Conservation (phyloP, 352 stramenopile species). For the Chrysophaeum taylorii region DNA sequence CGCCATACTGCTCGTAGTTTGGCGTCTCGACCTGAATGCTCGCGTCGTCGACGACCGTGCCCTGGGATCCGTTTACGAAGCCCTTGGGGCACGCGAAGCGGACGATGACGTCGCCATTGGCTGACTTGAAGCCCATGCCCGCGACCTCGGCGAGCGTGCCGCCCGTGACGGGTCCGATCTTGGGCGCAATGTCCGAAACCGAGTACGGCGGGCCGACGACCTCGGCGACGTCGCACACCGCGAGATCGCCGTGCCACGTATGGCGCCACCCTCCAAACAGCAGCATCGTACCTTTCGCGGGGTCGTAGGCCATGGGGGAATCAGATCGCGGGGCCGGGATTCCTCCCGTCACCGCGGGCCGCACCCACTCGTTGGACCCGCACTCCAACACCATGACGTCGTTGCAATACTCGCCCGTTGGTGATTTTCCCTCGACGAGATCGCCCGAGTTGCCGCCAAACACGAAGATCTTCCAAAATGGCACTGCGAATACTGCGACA, state of each 20-base stretch:
- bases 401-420: constrained; percentile 64
- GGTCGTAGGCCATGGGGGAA: constrained; percentile 80
- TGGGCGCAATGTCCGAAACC: constrained; percentile 71
- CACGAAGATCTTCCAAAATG: constrained; percentile 92
- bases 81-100: constrained; percentile 83
- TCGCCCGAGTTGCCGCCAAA: constrained; percentile 91
- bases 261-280: constrained; percentile 93
- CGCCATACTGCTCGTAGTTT: constrained; percentile 84
- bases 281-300: constrained; percentile 68
- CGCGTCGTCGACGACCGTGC: constrained; percentile 63
- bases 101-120: constrained; percentile 56
- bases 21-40: constrained; percentile 75
- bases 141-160: constrained; percentile 69
- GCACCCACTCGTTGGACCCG: constrained; percentile 67
- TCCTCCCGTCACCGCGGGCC: constrained; percentile 59
- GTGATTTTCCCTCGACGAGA: constrained; percentile 60
- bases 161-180: constrained; percentile 83
- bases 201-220: constrained; percentile 90
- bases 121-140: constrained; percentile 76
- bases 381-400: constrained; percentile 80
- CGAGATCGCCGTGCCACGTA: constrained; percentile 79
- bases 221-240: constrained; percentile 79
- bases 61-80: constrained; percentile 63
- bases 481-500: constrained; percentile 81
- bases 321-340: constrained; percentile 74